Evolutionary conservation across 2,329 filamentous ascomycete genomes (phyloP), one percentile per base, ranked within the genome.

Genomic region (Venturia pyrina): DNA sequence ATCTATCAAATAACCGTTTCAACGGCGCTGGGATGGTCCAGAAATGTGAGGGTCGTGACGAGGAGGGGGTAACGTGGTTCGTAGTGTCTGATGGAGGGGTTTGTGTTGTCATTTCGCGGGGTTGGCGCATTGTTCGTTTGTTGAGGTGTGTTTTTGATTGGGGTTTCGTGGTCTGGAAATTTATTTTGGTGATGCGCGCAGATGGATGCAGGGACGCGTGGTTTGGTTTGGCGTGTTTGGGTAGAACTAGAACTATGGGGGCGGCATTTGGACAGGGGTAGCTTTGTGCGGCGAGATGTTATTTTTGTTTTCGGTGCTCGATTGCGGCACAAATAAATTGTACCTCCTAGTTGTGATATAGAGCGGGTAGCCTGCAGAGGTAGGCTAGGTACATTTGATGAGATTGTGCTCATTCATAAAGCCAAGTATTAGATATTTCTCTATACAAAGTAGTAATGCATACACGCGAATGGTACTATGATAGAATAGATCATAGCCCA

Each of bases 1-100:
- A 95, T 68, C 77, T 80, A 76, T 93, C 88, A 80, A 98, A 99
- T 67, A 98, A 82, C 63, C 83, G 83, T 76, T 91, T 92, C 70
- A 98, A 82, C 21, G 91, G 89, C 13, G 83, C 78, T 8, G 95
- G 93, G 65, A 92, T 82, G 57, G 21, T 21, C 53, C 53, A 59
- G 53, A 24, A 37, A 6, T 19, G 53, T 3, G 81, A 77, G 75
- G 61, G 40, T n/a, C 19, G 61, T 24, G 19, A 2, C 5, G 61
- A 5, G 19, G 61, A 63, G 61, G 41, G 40, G 7, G 19, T 44
- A 2, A 21, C 5, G 19, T 2, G 43, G 17, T 15, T 56, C 8
- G 62, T 7, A 5, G 21, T 1, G 21, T 15, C 41, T 21, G 62
- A 5, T 5, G 41, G 11, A 41, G 62, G 8, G 41, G 24, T n/a